phyloP scores from a whole-genome alignment of 2,329 filamentous ascomycete genomes.

The Fusarium guadeloupense region DNA sequence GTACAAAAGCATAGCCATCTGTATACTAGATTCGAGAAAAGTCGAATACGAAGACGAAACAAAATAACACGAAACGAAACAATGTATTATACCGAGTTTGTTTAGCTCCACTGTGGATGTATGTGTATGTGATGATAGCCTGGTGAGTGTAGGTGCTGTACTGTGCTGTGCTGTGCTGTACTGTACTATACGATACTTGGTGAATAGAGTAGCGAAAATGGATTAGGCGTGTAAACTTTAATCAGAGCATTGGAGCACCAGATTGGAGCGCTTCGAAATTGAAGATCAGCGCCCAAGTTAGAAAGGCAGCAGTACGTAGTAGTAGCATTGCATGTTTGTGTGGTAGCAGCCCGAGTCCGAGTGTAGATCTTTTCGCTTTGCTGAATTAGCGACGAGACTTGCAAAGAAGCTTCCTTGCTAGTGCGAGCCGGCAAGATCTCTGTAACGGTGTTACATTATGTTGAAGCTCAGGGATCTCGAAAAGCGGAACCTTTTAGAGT shows the following conservation, averaged over 20 bases:
- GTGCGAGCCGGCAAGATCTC: conserved; percentile 17
- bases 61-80: conserved; percentile 5
- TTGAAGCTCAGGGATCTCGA: conserved; percentile 7
- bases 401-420: conserved; percentile 13
- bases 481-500: no score
- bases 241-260: neutral
- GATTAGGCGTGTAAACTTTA: conserved; percentile 13
- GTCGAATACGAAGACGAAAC: neutral
- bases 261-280: conserved; percentile 32
- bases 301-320: neutral
- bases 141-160: neutral
- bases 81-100: neutral
- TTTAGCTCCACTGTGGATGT: neutral
- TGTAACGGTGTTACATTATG: conserved; percentile 32
- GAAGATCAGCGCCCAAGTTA: conserved; percentile 8
- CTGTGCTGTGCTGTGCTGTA: neutral
- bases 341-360: conserved; percentile 7
- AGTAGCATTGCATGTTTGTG: conserved; percentile 3
- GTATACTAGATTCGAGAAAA: conserved; percentile 24
- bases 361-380: conserved; percentile 12
- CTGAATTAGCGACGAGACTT: neutral
- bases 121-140: no score
- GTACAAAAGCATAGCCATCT: conserved; percentile 16
- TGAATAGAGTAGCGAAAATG: neutral
- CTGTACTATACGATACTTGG: no score